Conservation (phyloP, 257 asterid genomes). For the Solanum phureja region DNA sequence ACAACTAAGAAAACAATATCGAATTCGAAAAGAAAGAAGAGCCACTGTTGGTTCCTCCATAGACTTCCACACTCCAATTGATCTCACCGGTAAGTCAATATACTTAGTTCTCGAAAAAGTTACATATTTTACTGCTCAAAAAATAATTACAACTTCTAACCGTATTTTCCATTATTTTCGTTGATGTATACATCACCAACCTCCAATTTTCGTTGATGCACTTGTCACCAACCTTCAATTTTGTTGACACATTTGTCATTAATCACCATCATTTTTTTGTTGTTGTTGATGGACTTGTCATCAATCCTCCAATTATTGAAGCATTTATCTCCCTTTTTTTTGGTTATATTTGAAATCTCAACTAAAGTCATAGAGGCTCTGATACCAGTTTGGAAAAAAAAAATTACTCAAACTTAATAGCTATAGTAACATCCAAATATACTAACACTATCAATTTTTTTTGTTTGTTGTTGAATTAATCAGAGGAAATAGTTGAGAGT, state of each 20-base stretch:
- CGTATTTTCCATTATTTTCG: neutral
- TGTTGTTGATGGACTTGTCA: no score
- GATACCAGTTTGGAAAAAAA: neutral
- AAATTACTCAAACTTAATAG: neutral
- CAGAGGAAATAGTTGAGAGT: slow-evolving; percentile 28
- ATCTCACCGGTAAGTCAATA: neutral
- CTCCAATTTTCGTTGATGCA: neutral
- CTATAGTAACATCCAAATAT: neutral
- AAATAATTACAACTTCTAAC: neutral
- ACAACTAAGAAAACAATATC: slow-evolving; percentile 16
- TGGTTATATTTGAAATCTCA: neutral
- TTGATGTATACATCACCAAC: neutral
- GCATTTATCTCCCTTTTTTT: no score
- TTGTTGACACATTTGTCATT: no score
- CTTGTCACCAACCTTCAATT: neutral
- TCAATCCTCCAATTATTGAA: no score
- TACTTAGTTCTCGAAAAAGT: neutral
- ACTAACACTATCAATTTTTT: neutral
- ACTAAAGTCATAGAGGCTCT: neutral
- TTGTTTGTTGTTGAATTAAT: slow-evolving; percentile 2
- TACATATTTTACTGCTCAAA: neutral
- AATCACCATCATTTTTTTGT: no score
- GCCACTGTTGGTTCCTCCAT: slow-evolving; percentile 47
- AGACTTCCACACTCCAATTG: slow-evolving; percentile 22
- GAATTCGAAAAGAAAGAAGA: slow-evolving; percentile 36